These are phyloP conservation scores for Rubroboletus pulcherrimus DNA, from an alignment of 768 basidiomycete species.

Conservation along the genomic window DNA sequence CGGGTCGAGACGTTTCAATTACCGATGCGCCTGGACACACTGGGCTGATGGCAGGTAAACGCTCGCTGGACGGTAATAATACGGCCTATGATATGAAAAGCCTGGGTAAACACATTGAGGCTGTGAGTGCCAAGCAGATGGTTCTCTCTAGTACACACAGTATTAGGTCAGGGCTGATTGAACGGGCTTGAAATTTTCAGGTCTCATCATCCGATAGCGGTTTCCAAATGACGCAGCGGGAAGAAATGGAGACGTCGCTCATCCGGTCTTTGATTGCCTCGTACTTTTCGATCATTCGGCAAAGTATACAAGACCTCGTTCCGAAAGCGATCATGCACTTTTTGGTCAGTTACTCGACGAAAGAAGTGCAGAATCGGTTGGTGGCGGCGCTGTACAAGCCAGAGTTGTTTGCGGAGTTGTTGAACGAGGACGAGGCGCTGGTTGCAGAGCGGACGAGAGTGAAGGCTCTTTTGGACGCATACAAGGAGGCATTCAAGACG, in stretches of 20 bases:
- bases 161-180: slow-evolving; percentile 12
- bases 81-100: slow-evolving; percentile 99
- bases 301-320: slow-evolving; percentile 94
- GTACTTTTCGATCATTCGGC: slow-evolving; percentile 94
- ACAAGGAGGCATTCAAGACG: slow-evolving; percentile 90
- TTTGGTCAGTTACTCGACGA: slow-evolving; percentile 93
- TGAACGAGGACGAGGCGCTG: slow-evolving; percentile 94
- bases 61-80: slow-evolving; percentile 66
- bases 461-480: slow-evolving; percentile 92
- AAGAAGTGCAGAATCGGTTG: slow-evolving; percentile 93
- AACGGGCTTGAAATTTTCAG: slow-evolving; percentile 28
- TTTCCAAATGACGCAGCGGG: slow-evolving; percentile 64
- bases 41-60: slow-evolving; percentile 66
- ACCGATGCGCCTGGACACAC: slow-evolving; percentile 47
- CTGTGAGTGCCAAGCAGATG: slow-evolving; percentile 53
- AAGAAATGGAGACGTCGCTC: slow-evolving; percentile 95
- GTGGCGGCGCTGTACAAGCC: slow-evolving; percentile 96
- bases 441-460: slow-evolving; percentile 92
- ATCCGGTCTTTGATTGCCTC: slow-evolving; percentile 94
- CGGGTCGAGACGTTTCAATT: slow-evolving; percentile 64
- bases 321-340: slow-evolving; percentile 99
- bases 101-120: slow-evolving; percentile 94
- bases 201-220: slow-evolving; percentile 58
- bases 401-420: slow-evolving; percentile 81
- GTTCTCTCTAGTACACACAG: slow-evolving; percentile 1